Percentiles rank a stretch among this genome's conserved stretches.
These are phyloP conservation scores for Paracoccidioides brasiliensis DNA, from an alignment of 2,329 filamentous ascomycete species.

Conservation along the genomic window DNA sequence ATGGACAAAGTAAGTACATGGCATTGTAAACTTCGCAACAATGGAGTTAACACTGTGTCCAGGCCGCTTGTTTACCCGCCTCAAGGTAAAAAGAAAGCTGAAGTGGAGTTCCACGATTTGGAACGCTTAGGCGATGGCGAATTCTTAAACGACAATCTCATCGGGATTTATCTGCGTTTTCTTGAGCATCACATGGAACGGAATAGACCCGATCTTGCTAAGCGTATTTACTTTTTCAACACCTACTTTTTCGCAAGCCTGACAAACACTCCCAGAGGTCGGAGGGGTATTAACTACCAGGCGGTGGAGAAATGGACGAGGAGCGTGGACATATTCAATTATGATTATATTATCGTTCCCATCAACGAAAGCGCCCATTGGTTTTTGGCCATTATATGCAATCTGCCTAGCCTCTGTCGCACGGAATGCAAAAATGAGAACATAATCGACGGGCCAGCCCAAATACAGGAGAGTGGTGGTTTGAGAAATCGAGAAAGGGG, in stretches of 20 bases:
- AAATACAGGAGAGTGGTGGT: background rate
- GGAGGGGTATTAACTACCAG: slow-evolving; percentile 60
- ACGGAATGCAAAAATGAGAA: background rate
- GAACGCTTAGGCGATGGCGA: slow-evolving; percentile 66
- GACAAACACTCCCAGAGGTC: slow-evolving; percentile 43
- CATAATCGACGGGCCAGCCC: background rate
- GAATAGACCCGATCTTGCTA: slow-evolving; percentile 42
- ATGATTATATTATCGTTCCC: slow-evolving; percentile 82
- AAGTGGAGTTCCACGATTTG: slow-evolving; percentile 38
- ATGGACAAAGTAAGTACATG: slow-evolving; percentile 8
- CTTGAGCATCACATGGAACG: slow-evolving; percentile 49
- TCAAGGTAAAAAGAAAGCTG: slow-evolving; percentile 34
- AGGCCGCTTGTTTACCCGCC: slow-evolving; percentile 34
- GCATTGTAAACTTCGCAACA: background rate
- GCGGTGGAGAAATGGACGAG: slow-evolving; percentile 80
- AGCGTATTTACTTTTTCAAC: slow-evolving; percentile 76
- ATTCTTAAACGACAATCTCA: slow-evolving; percentile 84
- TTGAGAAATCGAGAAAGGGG: background rate
- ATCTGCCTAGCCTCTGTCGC: slow-evolving; percentile 44
- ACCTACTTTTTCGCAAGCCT: slow-evolving; percentile 81
- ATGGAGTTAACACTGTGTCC: slow-evolving; percentile 3
- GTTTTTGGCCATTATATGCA: slow-evolving; percentile 93
- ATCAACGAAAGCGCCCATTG: slow-evolving; percentile 82
- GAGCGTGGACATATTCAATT: slow-evolving; percentile 68
- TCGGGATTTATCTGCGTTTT: slow-evolving; percentile 74